Conservation (phyloP, 2,329 filamentous ascomycete genomes). For the Ophiostoma australiae region DNA sequence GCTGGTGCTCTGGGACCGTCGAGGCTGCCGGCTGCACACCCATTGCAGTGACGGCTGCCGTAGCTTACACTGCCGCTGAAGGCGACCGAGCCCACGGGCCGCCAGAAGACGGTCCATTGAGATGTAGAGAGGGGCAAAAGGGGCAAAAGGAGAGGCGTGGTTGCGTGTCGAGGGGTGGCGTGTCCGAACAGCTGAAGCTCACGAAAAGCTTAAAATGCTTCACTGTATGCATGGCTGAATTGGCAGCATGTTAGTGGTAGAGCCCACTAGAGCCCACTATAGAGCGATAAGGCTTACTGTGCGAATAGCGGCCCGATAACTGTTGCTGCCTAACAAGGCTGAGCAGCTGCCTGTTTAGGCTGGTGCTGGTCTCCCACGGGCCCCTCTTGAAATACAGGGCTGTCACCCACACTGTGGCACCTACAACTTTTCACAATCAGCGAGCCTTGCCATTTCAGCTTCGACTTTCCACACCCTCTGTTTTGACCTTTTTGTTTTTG, state of each 20-base stretch:
- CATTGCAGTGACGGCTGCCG: not conserved
- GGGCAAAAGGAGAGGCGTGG: not conserved
- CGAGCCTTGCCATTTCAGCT: not conserved
- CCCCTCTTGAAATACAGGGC: not conserved
- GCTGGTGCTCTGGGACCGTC: conserved; percentile 16
- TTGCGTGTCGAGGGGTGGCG: not conserved
- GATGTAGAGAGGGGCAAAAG: not conserved
- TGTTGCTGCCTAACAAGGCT: conserved; percentile 17
- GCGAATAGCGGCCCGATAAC: conserved; percentile 20
- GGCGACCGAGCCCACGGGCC: conserved; percentile 23
- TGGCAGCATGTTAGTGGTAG: not conserved
- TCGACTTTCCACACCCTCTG: not conserved
- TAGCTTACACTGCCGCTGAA: conserved; percentile 17
- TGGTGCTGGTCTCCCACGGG: not conserved
- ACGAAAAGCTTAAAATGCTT: conserved; percentile 11
- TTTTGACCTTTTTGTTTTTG: not conserved
- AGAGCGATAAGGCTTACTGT: conserved; percentile 17
- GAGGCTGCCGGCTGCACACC: not conserved
- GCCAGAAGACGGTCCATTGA: conserved; percentile 25
- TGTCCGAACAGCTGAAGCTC: not conserved
- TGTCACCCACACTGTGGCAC: conserved; percentile 9
- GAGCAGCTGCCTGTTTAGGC: not conserved
- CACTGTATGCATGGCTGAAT: not conserved
- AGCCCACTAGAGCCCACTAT: not conserved
- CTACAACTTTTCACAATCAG: not conserved